Percentiles rank a stretch among this genome's conserved stretches.
These are phyloP conservation scores for Gonapodya prolifera DNA, from an alignment of 192 early-diverging fungal genomes.

Conservation along the genomic window DNA sequence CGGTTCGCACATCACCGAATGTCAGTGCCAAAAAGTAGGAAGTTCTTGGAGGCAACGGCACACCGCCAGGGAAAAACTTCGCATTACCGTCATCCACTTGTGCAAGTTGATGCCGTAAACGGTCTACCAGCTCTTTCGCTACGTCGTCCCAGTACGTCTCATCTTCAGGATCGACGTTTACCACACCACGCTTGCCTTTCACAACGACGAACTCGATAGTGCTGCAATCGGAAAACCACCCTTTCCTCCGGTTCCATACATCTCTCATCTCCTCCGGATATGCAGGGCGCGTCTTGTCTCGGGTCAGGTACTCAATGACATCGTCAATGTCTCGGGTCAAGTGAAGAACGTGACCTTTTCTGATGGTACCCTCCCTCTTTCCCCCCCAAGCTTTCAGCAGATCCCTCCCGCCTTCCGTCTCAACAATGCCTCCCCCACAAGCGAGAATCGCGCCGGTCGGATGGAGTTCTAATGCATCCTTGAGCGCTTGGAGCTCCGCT, in stretches of 20 bases:
- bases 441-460: conserved; percentile 59
- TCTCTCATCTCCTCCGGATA: conserved; percentile 65
- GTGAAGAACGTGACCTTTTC: conserved; percentile 54
- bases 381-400: conserved; percentile 48
- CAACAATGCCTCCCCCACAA: conserved; percentile 93
- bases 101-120: conserved; percentile 34
- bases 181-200: conserved; percentile 3
- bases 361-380: conserved; percentile 9
- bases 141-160: conserved; percentile 28
- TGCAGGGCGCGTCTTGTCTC: conserved; percentile 72
- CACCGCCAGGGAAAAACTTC: conserved; percentile 4
- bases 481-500: conserved; percentile 60
- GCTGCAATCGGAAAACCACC: conserved; percentile 66
- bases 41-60: conserved; percentile 6
- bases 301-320: conserved; percentile 62
- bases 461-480: conserved; percentile 39
- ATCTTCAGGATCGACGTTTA: conserved; percentile 13
- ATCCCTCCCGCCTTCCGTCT: conserved; percentile 54
- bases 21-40: conserved; percentile 12
- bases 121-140: conserved; percentile 60
- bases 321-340: conserved; percentile 67
- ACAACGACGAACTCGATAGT: conserved; percentile 62
- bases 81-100: conserved; percentile 10
- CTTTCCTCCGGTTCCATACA: conserved; percentile 66
- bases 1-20: conserved; percentile 56